Evolutionary conservation across 768 basidiomycete species (phyloP).

Genomic region (Phlegmacium glaucopus): DNA sequence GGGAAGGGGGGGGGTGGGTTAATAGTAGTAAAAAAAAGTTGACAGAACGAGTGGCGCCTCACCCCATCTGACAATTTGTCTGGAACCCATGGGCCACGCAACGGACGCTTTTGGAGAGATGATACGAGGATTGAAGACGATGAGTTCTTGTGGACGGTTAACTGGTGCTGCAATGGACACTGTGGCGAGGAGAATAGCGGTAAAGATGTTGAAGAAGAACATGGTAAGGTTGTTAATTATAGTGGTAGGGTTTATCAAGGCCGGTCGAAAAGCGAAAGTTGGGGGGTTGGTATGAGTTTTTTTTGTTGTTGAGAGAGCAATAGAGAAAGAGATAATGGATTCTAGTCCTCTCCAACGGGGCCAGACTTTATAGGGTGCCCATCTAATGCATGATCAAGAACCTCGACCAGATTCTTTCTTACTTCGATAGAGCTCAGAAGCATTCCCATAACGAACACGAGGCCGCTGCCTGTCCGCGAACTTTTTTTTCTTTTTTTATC

Average conservation of each 20-base stretch:
- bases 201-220: conserved; percentile 26
- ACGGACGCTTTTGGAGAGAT: conserved; percentile 29
- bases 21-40: background rate
- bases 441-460: conserved; percentile 9
- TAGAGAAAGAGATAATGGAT: conserved; percentile 2
- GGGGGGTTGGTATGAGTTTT: background rate
- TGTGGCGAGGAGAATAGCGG: conserved; percentile 23
- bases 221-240: conserved; percentile 8
- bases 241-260: conserved; percentile 1
- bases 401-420: conserved; percentile 4
- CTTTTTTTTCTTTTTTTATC: conserved; percentile 4
- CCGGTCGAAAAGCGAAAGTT: background rate
- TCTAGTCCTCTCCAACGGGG: background rate
- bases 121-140: conserved; percentile 41
- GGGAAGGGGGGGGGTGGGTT: no score
- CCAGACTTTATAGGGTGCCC: conserved; percentile 12
- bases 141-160: conserved; percentile 21
- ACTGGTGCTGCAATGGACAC: conserved; percentile 20
- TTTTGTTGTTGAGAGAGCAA: background rate
- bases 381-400: background rate
- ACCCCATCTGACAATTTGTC: conserved; percentile 42
- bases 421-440: conserved; percentile 4
- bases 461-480: conserved; percentile 14
- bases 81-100: conserved; percentile 35
- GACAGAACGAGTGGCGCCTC: background rate